phyloP scores from a whole-genome alignment of 768 basidiomycete species.

The Lactarius vividus region DNA sequence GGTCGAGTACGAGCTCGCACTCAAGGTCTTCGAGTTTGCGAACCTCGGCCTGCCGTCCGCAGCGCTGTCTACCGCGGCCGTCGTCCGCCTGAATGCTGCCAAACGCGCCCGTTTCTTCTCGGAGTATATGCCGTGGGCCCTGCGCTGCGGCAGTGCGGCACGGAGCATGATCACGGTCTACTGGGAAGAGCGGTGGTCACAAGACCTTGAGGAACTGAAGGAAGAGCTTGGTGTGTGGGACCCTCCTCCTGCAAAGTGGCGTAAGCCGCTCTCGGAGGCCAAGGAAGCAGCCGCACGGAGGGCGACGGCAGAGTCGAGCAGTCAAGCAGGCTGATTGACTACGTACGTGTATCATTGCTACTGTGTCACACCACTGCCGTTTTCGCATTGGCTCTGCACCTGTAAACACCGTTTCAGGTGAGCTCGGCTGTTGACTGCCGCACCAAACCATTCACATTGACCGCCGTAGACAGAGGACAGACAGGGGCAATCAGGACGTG shows the following conservation, averaged over 20 bases:
- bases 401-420: constrained; percentile 14
- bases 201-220: constrained; percentile 79
- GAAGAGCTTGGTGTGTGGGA: constrained; percentile 82
- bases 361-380: constrained; percentile 15
- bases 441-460: constrained; percentile 9
- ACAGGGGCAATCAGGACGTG: neutral
- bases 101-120: constrained; percentile 50
- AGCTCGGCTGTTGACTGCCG: constrained; percentile 13
- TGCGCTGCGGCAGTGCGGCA: constrained; percentile 74
- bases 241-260: constrained; percentile 72
- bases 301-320: constrained; percentile 4
- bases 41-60: constrained; percentile 92
- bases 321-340: constrained; percentile 14
- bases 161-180: constrained; percentile 84
- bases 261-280: constrained; percentile 61
- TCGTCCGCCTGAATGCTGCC: constrained; percentile 56
- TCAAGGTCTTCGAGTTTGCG: constrained; percentile 92
- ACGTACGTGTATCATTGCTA: constrained; percentile 19
- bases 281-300: constrained; percentile 44
- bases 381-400: constrained; percentile 1
- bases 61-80: constrained; percentile 75
- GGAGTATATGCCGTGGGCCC: constrained; percentile 92
- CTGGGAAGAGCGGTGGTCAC: constrained; percentile 94
- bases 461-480: neutral
- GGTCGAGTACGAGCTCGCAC: constrained; percentile 86